Evolutionary conservation across 225 moss, liverwort and hornwort genomes (phyloP).

Genomic region (Neckera pumila): DNA sequence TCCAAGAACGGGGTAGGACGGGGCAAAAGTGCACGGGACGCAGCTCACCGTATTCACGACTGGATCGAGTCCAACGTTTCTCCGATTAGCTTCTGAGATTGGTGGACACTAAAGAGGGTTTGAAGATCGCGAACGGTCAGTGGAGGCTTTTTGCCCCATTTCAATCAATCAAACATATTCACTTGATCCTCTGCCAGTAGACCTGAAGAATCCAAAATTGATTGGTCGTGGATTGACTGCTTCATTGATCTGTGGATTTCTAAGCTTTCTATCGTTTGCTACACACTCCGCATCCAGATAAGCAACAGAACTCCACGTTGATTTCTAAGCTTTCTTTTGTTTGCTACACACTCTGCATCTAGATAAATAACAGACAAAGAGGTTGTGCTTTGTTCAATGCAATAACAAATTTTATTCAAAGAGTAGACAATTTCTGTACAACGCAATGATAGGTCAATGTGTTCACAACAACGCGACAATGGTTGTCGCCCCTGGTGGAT

Average conservation of each 20-base stretch:
- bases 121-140: neutral
- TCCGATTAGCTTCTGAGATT: neutral
- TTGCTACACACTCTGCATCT: neutral
- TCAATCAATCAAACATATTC: neutral
- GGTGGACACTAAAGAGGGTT: neutral
- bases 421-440: neutral
- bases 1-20: neutral
- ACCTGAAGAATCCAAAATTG: neutral
- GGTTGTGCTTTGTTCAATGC: neutral
- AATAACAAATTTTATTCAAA: neutral
- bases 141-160: neutral
- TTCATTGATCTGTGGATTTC: neutral
- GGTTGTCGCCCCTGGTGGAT: neutral
- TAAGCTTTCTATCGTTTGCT: neutral
- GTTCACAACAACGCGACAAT: neutral
- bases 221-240: neutral
- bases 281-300: neutral
- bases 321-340: neutral
- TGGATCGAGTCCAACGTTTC: neutral
- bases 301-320: neutral
- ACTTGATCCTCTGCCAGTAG: neutral
- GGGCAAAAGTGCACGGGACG: neutral
- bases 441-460: neutral
- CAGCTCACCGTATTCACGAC: too few species aligned
- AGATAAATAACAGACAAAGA: neutral